Evolutionary conservation across 2,329 filamentous ascomycete species (phyloP).

Genomic region (Cladorrhinum sp.): DNA sequence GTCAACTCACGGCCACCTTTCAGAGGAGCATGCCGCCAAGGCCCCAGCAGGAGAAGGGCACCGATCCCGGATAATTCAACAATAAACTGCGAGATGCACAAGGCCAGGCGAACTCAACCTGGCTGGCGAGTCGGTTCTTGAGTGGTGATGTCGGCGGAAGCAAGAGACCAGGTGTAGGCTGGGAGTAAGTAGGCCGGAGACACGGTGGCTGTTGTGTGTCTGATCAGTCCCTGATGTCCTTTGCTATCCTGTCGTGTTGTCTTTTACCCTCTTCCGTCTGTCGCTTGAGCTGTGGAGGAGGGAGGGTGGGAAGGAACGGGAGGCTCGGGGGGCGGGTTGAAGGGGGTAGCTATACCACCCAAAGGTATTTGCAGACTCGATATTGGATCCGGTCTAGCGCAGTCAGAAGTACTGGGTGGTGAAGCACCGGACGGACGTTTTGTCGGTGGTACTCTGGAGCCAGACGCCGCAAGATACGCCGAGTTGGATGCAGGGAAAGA

Average conservation of each 20-base stretch:
- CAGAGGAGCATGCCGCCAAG: conserved; percentile 25
- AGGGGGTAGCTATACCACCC: conserved; percentile 11
- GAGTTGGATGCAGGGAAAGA: conserved; percentile 13
- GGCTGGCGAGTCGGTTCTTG: conserved; percentile 2
- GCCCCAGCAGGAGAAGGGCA: conserved; percentile 21
- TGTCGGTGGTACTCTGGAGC: conserved; percentile 26
- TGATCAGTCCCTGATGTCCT: conserved; percentile 14
- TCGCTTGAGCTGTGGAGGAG: conserved; percentile 3
- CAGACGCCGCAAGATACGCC: conserved; percentile 20
- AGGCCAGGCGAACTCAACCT: background rate
- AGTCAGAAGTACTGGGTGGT: conserved; percentile 12
- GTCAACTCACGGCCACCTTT: conserved; percentile 21
- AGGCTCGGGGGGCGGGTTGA: conserved; percentile 14
- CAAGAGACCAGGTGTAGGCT: conserved; percentile 13
- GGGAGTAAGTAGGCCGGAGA: conserved; percentile 16
- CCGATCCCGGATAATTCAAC: conserved; percentile 30
- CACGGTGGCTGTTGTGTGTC: conserved; percentile 20
- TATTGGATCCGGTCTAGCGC: conserved; percentile 17
- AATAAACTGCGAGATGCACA: conserved; percentile 25
- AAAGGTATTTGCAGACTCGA: conserved; percentile 20
- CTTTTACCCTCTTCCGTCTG: background rate
- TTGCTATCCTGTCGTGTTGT: background rate
- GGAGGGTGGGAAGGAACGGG: conserved; percentile 10
- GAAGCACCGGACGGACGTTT: conserved; percentile 22
- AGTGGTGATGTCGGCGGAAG: conserved; percentile 21